Percentiles rank a stretch among this genome's conserved stretches.
These are phyloP conservation scores for Dillenia suffruticosa DNA, from an alignment of 164 flowering plant species.

Conservation along the genomic window DNA sequence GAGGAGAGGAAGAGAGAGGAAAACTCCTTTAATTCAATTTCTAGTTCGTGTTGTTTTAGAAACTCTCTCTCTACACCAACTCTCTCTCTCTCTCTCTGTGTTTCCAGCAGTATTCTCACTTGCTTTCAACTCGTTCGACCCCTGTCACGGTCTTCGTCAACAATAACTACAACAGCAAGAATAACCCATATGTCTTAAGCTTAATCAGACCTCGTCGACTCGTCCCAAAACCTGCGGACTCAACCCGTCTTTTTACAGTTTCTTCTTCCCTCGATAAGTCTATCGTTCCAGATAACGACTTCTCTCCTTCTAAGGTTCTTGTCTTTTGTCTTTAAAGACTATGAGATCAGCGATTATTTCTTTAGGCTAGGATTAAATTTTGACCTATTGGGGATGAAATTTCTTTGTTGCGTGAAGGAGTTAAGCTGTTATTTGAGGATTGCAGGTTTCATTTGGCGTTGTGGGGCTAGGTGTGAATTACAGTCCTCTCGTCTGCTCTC, in stretches of 20 bases:
- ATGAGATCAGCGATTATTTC: no score
- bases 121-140: conserved; percentile 3
- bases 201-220: conserved; percentile 1
- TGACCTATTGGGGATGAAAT: no score
- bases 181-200: background rate
- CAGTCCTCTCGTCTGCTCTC: conserved; percentile 71
- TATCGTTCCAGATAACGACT: conserved; percentile 51
- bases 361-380: no score
- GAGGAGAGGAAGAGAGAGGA: no score
- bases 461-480: conserved; percentile 72
- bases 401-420: background rate
- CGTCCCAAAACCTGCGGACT: conserved; percentile 52
- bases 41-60: background rate
- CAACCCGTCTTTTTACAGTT: conserved; percentile 46
- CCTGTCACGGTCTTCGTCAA: conserved; percentile 1
- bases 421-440: background rate
- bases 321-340: background rate
- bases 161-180: no score
- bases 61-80: background rate
- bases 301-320: conserved; percentile 64
- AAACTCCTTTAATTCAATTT: no score
- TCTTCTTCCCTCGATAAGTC: conserved; percentile 26
- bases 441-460: conserved; percentile 93
- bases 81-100: conserved; percentile 5
- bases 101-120: background rate